Conservation (phyloP, 257 asterid species). For the Nicotiana sylvestris region DNA sequence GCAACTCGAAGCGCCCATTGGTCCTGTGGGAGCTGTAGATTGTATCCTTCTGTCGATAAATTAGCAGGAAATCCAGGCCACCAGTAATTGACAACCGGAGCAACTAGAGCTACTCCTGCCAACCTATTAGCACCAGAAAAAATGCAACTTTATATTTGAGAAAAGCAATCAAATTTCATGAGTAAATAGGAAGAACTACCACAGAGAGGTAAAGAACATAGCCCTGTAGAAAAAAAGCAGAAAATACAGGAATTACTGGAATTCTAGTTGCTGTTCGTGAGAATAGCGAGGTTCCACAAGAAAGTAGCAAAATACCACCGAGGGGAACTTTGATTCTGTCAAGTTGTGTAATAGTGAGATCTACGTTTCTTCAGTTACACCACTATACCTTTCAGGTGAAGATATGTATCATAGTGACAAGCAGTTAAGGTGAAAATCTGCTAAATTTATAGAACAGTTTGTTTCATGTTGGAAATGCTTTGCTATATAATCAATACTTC, state of each 20-base stretch:
- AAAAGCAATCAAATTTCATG: neutral
- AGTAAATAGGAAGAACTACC: neutral
- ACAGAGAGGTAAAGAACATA: neutral
- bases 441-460: neutral
- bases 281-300: neutral
- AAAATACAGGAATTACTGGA: neutral
- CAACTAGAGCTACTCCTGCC: conserved; percentile 46
- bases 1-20: conserved; percentile 68
- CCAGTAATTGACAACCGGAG: conserved; percentile 64
- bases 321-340: neutral
- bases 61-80: conserved; percentile 54
- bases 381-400: neutral
- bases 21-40: conserved; percentile 34
- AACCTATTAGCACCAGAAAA: conserved; percentile 32
- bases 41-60: conserved; percentile 43
- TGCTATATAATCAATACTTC: neutral
- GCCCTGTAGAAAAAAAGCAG: neutral
- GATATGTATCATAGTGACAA: neutral
- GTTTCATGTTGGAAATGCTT: neutral
- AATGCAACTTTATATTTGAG: neutral
- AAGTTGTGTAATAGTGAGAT: neutral
- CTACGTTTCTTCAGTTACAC: neutral
- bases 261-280: neutral
- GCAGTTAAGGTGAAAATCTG: neutral
- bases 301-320: neutral